Conservation (phyloP, 495 filamentous ascomycete genomes). For the Thozetella sp. region DNA sequence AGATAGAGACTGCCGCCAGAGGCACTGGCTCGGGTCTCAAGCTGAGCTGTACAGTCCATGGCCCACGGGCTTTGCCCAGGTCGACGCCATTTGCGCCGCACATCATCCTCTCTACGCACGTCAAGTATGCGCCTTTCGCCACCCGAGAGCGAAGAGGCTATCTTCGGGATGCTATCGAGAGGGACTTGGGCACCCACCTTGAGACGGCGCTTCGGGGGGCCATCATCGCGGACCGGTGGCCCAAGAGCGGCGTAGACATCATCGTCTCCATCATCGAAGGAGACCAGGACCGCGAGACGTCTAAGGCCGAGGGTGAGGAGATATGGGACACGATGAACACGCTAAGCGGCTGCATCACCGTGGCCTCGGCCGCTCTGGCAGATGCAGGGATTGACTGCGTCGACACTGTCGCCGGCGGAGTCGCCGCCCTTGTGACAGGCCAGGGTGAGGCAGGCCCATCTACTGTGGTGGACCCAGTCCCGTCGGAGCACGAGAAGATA, state of each 20-base stretch:
- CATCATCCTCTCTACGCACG: slow-evolving; percentile 84
- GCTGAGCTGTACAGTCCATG: slow-evolving; percentile 88
- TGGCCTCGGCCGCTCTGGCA: slow-evolving; percentile 90
- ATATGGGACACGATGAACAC: slow-evolving; percentile 81
- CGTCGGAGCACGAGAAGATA: slow-evolving; percentile 77
- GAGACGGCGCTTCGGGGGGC: slow-evolving; percentile 88
- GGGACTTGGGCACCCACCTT: slow-evolving; percentile 87
- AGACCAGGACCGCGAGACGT: slow-evolving; percentile 58
- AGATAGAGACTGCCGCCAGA: slow-evolving; percentile 65
- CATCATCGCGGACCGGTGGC: slow-evolving; percentile 91
- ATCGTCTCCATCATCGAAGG: slow-evolving; percentile 92
- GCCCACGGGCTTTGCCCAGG: slow-evolving; percentile 86
- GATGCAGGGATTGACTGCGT: slow-evolving; percentile 97
- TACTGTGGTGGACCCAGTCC: slow-evolving; percentile 81
- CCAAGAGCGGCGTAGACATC: slow-evolving; percentile 93
- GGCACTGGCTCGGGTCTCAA: slow-evolving; percentile 70
- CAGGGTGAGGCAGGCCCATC: slow-evolving; percentile 34
- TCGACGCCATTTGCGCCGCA: slow-evolving; percentile 89
- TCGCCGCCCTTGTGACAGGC: slow-evolving; percentile 73
- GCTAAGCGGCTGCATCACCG: slow-evolving; percentile 88
- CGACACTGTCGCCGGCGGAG: slow-evolving; percentile 85
- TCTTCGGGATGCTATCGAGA: slow-evolving; percentile 80
- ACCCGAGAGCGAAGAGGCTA: slow-evolving; percentile 80
- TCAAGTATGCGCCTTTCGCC: slow-evolving; percentile 97
- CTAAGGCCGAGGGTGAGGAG: slow-evolving; percentile 55